Evolutionary conservation across 2,329 filamentous ascomycete species (phyloP).

Genomic region (Fusarium sp.): DNA sequence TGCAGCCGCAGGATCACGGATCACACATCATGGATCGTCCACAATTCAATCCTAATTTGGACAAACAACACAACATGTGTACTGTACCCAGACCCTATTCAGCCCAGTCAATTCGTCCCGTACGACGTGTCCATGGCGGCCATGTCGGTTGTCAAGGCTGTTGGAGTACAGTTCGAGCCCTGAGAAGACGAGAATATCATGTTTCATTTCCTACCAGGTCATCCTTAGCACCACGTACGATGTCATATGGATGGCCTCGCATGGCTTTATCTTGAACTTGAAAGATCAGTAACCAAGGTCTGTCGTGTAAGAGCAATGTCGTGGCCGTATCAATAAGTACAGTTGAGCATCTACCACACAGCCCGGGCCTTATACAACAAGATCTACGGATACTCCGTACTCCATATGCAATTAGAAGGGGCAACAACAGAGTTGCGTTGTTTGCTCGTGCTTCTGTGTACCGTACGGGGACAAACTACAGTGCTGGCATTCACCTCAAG

Average conservation of each 20-base stretch:
- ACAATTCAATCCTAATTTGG: conserved; percentile 48
- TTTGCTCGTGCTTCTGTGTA: not conserved
- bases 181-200: not conserved
- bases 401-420: no score
- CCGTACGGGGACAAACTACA: not conserved
- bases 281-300: not conserved
- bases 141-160: conserved; percentile 45
- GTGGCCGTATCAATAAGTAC: not conserved
- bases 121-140: conserved; percentile 45
- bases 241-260: not conserved
- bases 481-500: not conserved
- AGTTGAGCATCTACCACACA: not conserved
- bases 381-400: no score
- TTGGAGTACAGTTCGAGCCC: conserved; percentile 11
- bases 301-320: not conserved
- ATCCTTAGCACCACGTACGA: not conserved
- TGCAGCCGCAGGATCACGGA: conserved; percentile 53
- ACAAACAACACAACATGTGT: conserved; percentile 15
- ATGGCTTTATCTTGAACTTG: not conserved
- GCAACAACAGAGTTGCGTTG: not conserved
- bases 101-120: conserved; percentile 33
- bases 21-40: conserved; percentile 41
- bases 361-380: not conserved
- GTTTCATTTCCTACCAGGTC: not conserved
- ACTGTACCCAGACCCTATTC: not conserved